phyloP scores from a whole-genome alignment of 2,329 filamentous ascomycete genomes.

The Colletotrichum horii region DNA sequence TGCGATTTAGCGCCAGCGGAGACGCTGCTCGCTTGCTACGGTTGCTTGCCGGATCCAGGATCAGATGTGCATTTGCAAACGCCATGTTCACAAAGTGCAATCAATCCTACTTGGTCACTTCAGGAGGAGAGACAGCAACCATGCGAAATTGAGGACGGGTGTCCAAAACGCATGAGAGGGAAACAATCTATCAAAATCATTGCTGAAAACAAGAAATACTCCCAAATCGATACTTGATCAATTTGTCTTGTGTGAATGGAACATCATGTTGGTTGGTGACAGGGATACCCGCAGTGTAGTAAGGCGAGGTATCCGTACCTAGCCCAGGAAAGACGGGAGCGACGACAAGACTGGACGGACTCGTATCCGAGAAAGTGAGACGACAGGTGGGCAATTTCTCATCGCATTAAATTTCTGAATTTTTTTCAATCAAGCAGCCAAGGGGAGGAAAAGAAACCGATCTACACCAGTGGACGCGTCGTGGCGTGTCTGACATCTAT shows the following conservation, averaged over 20 bases:
- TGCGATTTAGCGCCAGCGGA: constrained; percentile 4
- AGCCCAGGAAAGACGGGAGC: neutral
- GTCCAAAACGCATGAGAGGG: neutral
- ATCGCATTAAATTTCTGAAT: neutral
- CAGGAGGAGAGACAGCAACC: neutral
- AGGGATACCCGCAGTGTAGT: neutral
- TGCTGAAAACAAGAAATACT: neutral
- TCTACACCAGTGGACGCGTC: neutral
- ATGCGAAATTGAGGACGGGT: neutral
- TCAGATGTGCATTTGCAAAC: neutral
- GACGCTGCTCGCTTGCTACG: neutral
- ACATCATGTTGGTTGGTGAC: neutral
- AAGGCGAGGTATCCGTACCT: neutral
- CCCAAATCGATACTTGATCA: neutral
- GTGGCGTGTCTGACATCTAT: neutral
- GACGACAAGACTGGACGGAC: neutral
- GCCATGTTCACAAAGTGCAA: neutral
- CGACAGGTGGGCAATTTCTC: neutral
- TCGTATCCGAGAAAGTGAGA: neutral
- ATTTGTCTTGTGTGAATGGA: neutral
- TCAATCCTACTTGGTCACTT: neutral
- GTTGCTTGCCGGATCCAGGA: neutral
- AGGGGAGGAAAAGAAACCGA: neutral
- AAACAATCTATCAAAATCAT: neutral
- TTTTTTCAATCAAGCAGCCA: neutral